Evolutionary conservation across 2,329 filamentous ascomycete species (phyloP).

Genomic region (Fusarium bulbicola): DNA sequence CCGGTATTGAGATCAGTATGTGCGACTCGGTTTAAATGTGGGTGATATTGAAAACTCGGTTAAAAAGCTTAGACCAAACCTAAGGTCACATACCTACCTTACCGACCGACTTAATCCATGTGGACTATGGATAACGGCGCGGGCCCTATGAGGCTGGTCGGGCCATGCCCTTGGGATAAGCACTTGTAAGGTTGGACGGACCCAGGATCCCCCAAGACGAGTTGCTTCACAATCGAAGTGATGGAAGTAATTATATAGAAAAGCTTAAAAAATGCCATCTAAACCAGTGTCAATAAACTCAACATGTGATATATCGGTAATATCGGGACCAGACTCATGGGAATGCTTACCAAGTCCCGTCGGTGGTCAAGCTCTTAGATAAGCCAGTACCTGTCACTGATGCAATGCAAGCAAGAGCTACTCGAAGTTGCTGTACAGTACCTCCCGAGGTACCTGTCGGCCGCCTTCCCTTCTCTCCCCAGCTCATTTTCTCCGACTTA

Average conservation of each 20-base stretch:
- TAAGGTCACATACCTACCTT: not conserved
- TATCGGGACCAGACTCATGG: not conserved
- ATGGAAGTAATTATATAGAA: not conserved
- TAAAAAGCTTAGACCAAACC: not conserved
- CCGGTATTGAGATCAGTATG: not conserved
- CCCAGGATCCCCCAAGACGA: not conserved
- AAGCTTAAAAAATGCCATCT: not conserved
- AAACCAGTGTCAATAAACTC: not conserved
- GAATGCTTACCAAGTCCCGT: not conserved
- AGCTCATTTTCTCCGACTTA: not conserved
- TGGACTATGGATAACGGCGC: not conserved
- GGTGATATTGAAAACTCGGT: not conserved
- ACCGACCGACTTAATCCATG: not conserved
- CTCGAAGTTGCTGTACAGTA: not conserved
- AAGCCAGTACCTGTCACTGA: conserved; percentile 20
- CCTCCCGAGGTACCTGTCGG: not conserved
- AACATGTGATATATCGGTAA: not conserved
- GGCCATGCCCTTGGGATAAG: conserved; percentile 4
- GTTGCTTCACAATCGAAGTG: not conserved
- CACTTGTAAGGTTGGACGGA: conserved; percentile 13
- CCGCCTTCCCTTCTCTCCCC: conserved; percentile 17
- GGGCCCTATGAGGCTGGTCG: conserved; percentile 19
- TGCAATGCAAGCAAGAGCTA: conserved; percentile 10
- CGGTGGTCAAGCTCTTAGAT: not conserved
- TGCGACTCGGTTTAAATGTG: not conserved